phyloP scores from a whole-genome alignment of 345 rosid genomes.

The Populus alba region DNA sequence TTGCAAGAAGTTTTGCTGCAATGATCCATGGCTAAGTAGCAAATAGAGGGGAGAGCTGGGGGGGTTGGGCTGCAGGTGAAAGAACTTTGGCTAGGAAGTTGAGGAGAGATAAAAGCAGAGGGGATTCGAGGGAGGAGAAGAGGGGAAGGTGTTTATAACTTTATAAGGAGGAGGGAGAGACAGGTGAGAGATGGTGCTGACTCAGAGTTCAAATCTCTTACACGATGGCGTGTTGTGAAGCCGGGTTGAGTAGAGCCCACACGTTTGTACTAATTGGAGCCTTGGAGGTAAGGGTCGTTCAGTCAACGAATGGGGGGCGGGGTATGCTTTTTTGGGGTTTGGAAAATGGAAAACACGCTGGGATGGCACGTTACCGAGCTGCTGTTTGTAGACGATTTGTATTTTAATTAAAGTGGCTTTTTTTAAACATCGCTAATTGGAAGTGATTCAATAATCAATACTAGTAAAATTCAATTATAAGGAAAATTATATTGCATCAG shows the following conservation, averaged over 20 bases:
- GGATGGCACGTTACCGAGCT: too few relatives aligned
- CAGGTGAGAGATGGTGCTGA: slow-evolving; percentile 35
- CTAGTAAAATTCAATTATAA: too few relatives aligned
- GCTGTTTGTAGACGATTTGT: too few relatives aligned
- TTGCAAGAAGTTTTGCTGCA: slow-evolving; percentile 21
- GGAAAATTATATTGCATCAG: too few relatives aligned
- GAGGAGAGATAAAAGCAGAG: neutral
- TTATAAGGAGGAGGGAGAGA: slow-evolving; percentile 2
- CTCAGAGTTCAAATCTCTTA: slow-evolving; percentile 36
- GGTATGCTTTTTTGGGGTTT: neutral
- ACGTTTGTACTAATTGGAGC: neutral
- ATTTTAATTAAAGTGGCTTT: too few relatives aligned
- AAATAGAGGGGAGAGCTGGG: neutral
- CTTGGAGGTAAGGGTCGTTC: neutral
- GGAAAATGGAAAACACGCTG: too few relatives aligned
- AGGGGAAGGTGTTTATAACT: slow-evolving; percentile 21
- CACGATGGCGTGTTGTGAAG: neutral
- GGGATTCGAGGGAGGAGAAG: neutral
- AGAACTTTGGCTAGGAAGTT: neutral
- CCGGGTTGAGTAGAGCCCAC: slow-evolving; percentile 2
- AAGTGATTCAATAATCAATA: too few relatives aligned
- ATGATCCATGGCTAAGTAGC: slow-evolving; percentile 28
- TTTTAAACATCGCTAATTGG: too few relatives aligned
- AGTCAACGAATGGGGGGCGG: neutral
- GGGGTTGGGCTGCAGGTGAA: neutral